Evolutionary conservation across 2,329 filamentous ascomycete genomes (phyloP), one percentile per base, ranked within the genome.

Genomic region (Gliomastix tumulicola): DNA sequence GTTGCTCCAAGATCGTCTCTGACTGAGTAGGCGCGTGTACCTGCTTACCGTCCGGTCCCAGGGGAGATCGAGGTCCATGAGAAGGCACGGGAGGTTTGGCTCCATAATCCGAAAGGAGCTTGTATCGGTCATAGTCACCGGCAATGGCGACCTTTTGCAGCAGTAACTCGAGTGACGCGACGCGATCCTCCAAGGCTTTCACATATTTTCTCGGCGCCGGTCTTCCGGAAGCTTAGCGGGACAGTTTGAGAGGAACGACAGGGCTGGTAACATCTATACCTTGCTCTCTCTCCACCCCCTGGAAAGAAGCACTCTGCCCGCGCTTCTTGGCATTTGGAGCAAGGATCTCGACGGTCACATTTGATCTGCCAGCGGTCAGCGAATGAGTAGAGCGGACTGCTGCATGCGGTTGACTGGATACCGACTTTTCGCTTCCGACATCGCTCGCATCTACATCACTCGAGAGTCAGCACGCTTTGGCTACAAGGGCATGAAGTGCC

Each of bases 301-400:
- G 53, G 59, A 18, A 60, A 51, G 15, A 57, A 50, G 41, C 63
- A 67, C 32, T 64, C 57, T 8, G 54, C 57, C 15, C 55, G 54
- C 7, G 60, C 59, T 44, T 63, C 61, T 45, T 54, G 47, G 44
- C 71, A 76, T 41, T 65, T 65, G 21, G 62, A 63, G 46, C 71
- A 76, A 10, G 71, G 71, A 13, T 61, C 52, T 32, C 62, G 62
- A 4, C 70, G 65, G 47, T 73, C 66, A 48, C 71, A 76, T 56
- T 71, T 75, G 27, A 75, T 66, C 60, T 74, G 33, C n/a, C n/a
- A n/a, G n/a, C n/a, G n/a, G n/a, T n/a, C n/a, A n/a, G n/a, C n/a
- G n/a, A n/a, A n/a, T n/a, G n/a, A n/a, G n/a, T n/a, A n/a, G n/a
- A n/a, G n/a, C n/a, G n/a, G n/a, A n/a, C n/a, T n/a, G n/a, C n/a